Percentiles rank a stretch among this genome's conserved stretches.
Evolutionary conservation across 1,284 basidiomycete genomes (phyloP).

Genomic region (Leccinum insolens): DNA sequence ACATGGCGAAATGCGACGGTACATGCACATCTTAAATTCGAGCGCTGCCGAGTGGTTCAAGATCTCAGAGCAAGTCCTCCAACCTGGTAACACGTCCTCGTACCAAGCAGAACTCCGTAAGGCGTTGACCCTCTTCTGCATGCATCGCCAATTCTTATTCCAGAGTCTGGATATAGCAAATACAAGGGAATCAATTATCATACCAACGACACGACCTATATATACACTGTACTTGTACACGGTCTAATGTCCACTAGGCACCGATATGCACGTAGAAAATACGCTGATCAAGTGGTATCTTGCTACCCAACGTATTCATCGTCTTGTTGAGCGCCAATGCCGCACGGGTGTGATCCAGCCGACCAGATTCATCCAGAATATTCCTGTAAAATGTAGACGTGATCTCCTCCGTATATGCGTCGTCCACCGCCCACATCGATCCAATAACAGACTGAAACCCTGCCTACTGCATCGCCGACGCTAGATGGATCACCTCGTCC

Average conservation of each 20-base stretch:
- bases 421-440: neutral
- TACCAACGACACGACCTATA: neutral
- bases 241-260: neutral
- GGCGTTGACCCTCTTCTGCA: too few species aligned
- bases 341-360: neutral
- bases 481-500: neutral
- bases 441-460: neutral
- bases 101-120: too few species aligned
- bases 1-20: too few species aligned
- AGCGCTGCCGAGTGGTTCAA: too few species aligned
- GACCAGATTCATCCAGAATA: neutral
- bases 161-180: neutral
- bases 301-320: neutral
- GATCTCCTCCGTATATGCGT: neutral
- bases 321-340: neutral
- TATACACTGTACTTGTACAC: neutral
- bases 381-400: neutral
- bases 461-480: neutral
- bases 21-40: too few species aligned
- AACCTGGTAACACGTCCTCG: too few species aligned
- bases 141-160: too few species aligned
- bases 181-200: neutral
- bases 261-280: neutral
- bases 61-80: too few species aligned
- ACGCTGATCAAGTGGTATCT: neutral